phyloP scores from a whole-genome alignment of 805 yeast genomes.

The Zygotorulaspora florentina region DNA sequence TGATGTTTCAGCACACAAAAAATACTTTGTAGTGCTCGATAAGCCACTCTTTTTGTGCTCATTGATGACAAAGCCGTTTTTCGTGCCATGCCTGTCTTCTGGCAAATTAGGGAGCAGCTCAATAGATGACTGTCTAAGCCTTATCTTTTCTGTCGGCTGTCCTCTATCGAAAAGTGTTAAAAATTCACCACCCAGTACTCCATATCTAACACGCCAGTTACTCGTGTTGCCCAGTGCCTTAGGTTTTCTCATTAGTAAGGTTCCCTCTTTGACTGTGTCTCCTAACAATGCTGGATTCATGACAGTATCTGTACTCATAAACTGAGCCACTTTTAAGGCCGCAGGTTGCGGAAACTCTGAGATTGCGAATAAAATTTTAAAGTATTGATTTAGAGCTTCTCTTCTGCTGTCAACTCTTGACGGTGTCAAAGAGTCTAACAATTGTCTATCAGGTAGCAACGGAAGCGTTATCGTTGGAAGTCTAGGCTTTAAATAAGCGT shows the following conservation, averaged over 20 bases:
- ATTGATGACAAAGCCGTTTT: slow-evolving; percentile 35
- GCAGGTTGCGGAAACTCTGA: slow-evolving; percentile 55
- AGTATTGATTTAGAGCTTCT: slow-evolving; percentile 53
- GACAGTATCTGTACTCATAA: slow-evolving; percentile 64
- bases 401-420: slow-evolving; percentile 59
- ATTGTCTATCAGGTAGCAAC: slow-evolving; percentile 55
- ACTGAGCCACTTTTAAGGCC: slow-evolving; percentile 53
- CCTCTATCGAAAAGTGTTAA: slow-evolving; percentile 58
- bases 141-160: slow-evolving; percentile 44
- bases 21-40: slow-evolving; percentile 46
- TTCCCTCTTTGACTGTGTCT: slow-evolving; percentile 61
- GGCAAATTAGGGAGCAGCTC: slow-evolving; percentile 37
- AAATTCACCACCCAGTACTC: slow-evolving; percentile 56
- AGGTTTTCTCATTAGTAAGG: slow-evolving; percentile 57
- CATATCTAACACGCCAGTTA: slow-evolving; percentile 67
- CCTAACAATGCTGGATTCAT: slow-evolving; percentile 49
- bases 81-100: slow-evolving; percentile 36
- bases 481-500: slow-evolving; percentile 52
- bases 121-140: slow-evolving; percentile 35
- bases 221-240: slow-evolving; percentile 49
- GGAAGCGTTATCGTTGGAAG: slow-evolving; percentile 50
- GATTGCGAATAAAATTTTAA: slow-evolving; percentile 50
- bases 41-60: slow-evolving; percentile 41
- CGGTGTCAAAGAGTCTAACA: slow-evolving; percentile 55
- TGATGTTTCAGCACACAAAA: slow-evolving; percentile 75